These are phyloP conservation scores for Cyathus striatus DNA, from an alignment of 768 basidiomycete species.

Conservation along the genomic window DNA sequence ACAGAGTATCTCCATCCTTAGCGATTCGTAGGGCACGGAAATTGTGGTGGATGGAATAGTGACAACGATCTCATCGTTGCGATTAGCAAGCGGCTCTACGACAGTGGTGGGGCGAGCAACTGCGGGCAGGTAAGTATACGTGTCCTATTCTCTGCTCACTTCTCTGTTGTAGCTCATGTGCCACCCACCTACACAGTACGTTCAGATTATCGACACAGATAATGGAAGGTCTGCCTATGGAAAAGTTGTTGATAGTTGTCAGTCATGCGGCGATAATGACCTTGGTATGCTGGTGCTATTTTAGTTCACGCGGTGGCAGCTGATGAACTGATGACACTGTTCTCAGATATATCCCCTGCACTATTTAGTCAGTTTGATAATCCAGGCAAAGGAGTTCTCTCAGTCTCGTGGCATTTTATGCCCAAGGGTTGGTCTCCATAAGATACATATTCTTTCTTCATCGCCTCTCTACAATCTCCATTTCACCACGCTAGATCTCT, in stretches of 20 bases:
- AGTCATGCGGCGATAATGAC: constrained; percentile 43
- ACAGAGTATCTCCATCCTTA: too few relatives aligned
- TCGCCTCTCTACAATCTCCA: too few relatives aligned
- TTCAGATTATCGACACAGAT: constrained; percentile 53
- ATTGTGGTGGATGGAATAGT: constrained; percentile 53
- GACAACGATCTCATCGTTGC: constrained; percentile 57
- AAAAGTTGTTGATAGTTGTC: constrained; percentile 53
- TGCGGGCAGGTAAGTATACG: constrained; percentile 49
- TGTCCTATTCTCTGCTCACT: not conserved
- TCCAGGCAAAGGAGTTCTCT: constrained; percentile 44
- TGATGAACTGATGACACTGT: not conserved
- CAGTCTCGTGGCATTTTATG: constrained; percentile 62
- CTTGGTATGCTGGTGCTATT: constrained; percentile 42
- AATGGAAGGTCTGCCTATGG: constrained; percentile 48
- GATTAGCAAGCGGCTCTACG: constrained; percentile 49
- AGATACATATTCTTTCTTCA: too few relatives aligned
- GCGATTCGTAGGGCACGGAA: constrained; percentile 52
- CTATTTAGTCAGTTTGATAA: constrained; percentile 51
- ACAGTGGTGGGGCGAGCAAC: constrained; percentile 40
- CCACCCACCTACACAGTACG: constrained; percentile 33
- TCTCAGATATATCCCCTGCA: constrained; percentile 59
- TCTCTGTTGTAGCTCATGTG: not conserved
- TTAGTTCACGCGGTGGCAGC: not conserved
- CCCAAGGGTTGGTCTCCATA: constrained; percentile 35
- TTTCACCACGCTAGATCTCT: too few relatives aligned